Base-by-base conservation (phyloP, 2,329 filamentous ascomycete genomes). In the Trichoderma sp. region DNA sequence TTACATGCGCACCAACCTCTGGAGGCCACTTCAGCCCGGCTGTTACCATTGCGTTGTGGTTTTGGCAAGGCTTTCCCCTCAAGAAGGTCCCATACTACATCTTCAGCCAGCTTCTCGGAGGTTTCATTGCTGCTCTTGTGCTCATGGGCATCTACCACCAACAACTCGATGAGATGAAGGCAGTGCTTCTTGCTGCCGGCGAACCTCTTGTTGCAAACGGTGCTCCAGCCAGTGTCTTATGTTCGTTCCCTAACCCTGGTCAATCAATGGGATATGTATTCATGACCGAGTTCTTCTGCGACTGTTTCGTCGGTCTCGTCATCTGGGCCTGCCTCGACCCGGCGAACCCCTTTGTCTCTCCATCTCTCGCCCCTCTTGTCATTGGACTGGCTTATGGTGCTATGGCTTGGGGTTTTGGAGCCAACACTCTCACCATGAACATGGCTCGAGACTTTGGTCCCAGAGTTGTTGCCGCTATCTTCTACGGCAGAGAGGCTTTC, bases 51-150 rank as follows among this genome's bases (percentile, higher is more conserved):
- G 80, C 47, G 17, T 80, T 85, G 73, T 81, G 81, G 4, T 72
- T 84, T 13, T 90, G 85, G 86, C 85, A 88, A 79, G 87, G 85
- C 3, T 90, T 89, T 74, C 87, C 87, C 1, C 87, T 85, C 84
- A 84, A 81, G 61, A 90, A 89, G 73, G 87, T 88, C 4, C 86
- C 86, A 0, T 79, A 84, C 64, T 88, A 90, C 76, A 87, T 89
- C 73, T 81, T 88, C 73, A 82, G 84, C 9, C 88, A 90, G 75
- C 82, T 89, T 34, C 82, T 88, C 58, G 87, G 88, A 6, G 81
- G 86, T 2, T 89, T 90, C 76, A 77, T 88, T 13, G 88, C 87
- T 20, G 86, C 83, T 3, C 75, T 89, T 17, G 66, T 90, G 3
- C 79, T 90, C 12, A 85, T 88, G 79, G 87, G 84, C 20, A 85